A percentile compares a stretch with the other conserved stretches of the same genome.
These are phyloP conservation scores for Coprinellus micaceus DNA, from an alignment of 768 basidiomycete species.

Conservation along the genomic window DNA sequence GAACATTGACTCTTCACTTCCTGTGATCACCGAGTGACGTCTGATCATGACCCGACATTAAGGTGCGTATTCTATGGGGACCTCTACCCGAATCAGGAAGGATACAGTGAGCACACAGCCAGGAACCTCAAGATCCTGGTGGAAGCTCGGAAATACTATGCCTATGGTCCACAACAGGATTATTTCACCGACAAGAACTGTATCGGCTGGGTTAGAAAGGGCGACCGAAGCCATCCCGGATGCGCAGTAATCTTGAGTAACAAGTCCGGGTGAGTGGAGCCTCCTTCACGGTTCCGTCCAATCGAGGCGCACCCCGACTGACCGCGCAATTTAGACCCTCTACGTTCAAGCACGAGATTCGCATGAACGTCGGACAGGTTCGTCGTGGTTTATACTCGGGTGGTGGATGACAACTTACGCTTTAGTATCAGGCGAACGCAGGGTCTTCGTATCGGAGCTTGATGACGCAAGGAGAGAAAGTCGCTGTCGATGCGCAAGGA, in stretches of 20 bases:
- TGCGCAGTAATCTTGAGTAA: slow-evolving; percentile 76
- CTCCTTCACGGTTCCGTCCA: background rate
- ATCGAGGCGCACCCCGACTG: too few species aligned
- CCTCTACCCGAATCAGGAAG: slow-evolving; percentile 67
- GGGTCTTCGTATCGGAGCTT: slow-evolving; percentile 43
- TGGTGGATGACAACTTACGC: background rate
- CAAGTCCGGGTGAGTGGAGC: slow-evolving; percentile 33
- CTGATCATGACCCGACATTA: background rate
- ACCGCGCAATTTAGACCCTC: too few species aligned
- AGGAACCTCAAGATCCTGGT: slow-evolving; percentile 53
- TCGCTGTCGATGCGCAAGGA: slow-evolving; percentile 49
- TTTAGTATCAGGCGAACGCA: slow-evolving; percentile 29
- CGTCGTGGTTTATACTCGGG: slow-evolving; percentile 26
- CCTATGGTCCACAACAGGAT: slow-evolving; percentile 62
- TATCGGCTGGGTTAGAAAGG: slow-evolving; percentile 74
- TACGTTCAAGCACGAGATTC: slow-evolving; percentile 40
- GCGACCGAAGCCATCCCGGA: slow-evolving; percentile 49
- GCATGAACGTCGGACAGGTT: slow-evolving; percentile 67
- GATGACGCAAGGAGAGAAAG: slow-evolving; percentile 41
- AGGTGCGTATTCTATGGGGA: slow-evolving; percentile 91
- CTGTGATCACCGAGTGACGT: background rate
- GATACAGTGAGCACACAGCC: slow-evolving; percentile 53
- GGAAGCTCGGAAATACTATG: slow-evolving; percentile 57
- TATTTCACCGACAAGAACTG: slow-evolving; percentile 56
- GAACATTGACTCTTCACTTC: background rate